A percentile compares a stretch with the other conserved stretches of the same genome.
These are phyloP conservation scores for Neurospora sp. DNA, from an alignment of 2,329 filamentous ascomycete genomes.

Conservation along the genomic window DNA sequence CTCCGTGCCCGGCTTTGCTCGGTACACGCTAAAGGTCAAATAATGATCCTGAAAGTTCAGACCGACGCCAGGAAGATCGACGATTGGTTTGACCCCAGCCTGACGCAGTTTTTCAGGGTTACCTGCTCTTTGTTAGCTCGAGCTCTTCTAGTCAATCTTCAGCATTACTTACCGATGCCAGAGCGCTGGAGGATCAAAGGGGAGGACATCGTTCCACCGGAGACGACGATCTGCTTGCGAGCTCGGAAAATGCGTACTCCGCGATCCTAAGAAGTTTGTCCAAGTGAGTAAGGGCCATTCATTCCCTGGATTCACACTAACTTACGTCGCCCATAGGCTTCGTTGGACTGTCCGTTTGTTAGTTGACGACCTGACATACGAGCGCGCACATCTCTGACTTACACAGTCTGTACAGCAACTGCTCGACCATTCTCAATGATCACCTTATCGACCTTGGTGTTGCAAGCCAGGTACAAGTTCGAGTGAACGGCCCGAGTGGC, in stretches of 20 bases:
- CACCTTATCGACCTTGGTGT: slow-evolving; percentile 70
- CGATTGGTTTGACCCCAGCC: slow-evolving; percentile 36
- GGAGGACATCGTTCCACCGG: slow-evolving; percentile 62
- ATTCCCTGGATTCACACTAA: neutral
- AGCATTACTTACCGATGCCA: slow-evolving; percentile 42
- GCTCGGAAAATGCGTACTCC: slow-evolving; percentile 50
- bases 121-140: slow-evolving; percentile 23
- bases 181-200: slow-evolving; percentile 67
- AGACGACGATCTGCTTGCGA: slow-evolving; percentile 65
- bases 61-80: slow-evolving; percentile 42
- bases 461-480: slow-evolving; percentile 63
- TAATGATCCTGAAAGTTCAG: slow-evolving; percentile 45
- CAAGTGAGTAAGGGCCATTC: neutral
- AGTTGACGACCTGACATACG: neutral
- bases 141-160: no score
- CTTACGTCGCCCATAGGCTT: slow-evolving; percentile 18
- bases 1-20: slow-evolving; percentile 65
- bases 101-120: slow-evolving; percentile 38
- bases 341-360: slow-evolving; percentile 24
- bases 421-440: slow-evolving; percentile 63
- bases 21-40: slow-evolving; percentile 56
- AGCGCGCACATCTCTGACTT: neutral
- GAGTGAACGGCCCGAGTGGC: slow-evolving; percentile 59
- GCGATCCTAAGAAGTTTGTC: neutral
- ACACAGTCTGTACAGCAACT: slow-evolving; percentile 59